phyloP scores from a whole-genome alignment of 2,329 filamentous ascomycete genomes.

The Clonostachys rhizophaga region DNA sequence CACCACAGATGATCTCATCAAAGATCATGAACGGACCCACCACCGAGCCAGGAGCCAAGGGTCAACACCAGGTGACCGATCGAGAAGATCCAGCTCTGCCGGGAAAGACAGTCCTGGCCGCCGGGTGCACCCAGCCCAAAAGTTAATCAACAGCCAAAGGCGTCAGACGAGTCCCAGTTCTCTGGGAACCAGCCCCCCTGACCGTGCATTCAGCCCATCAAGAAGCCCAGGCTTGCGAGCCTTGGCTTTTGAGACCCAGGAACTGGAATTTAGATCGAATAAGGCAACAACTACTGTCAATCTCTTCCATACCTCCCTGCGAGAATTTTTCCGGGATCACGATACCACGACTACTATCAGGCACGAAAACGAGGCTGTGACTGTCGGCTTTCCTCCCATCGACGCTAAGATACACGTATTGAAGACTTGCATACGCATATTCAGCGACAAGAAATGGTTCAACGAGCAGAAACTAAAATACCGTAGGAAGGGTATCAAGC shows the following conservation, averaged over 20 bases:
- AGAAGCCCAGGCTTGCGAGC: slow-evolving; percentile 15
- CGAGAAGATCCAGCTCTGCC: slow-evolving; percentile 1
- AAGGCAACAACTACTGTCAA: slow-evolving; percentile 29
- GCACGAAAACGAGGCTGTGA: slow-evolving; percentile 6
- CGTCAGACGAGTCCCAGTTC: slow-evolving; percentile 1
- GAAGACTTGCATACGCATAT: slow-evolving; percentile 30
- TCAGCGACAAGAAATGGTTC: slow-evolving; percentile 24
- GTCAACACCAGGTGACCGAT: slow-evolving; percentile 1
- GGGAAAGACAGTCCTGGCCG: slow-evolving; percentile 1
- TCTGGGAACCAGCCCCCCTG: neutral
- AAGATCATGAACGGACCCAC: slow-evolving; percentile 25
- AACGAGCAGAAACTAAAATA: slow-evolving; percentile 14
- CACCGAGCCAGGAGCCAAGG: neutral
- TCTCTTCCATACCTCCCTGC: slow-evolving; percentile 32
- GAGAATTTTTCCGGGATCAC: slow-evolving; percentile 29
- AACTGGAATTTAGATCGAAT: slow-evolving; percentile 35
- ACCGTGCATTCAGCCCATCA: slow-evolving; percentile 13
- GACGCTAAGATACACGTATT: slow-evolving; percentile 28
- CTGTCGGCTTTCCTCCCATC: slow-evolving; percentile 25
- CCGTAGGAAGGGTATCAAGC: slow-evolving; percentile 17
- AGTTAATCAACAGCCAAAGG: neutral
- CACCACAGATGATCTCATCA: slow-evolving; percentile 32
- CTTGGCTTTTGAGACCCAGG: slow-evolving; percentile 20
- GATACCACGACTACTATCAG: slow-evolving; percentile 12
- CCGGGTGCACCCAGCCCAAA: neutral